A percentile compares a stretch with the other conserved stretches of the same genome.
These are phyloP conservation scores for Musa acuminata DNA, from an alignment of 176 grass and related monocot genomes.

Conservation along the genomic window DNA sequence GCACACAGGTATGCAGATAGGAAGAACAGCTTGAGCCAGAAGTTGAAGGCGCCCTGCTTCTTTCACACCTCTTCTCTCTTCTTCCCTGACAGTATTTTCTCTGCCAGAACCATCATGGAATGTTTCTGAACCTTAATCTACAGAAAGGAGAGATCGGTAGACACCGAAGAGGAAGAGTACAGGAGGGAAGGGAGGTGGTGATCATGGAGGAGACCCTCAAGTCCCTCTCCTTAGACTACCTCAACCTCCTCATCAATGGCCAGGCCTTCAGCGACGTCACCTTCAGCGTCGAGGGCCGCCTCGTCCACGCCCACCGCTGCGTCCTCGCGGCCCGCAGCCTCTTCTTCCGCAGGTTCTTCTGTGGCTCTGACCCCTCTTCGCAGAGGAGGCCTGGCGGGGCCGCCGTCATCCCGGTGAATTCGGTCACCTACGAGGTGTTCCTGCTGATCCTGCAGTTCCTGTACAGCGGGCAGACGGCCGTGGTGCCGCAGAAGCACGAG, in stretches of 20 bases:
- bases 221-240: conserved; percentile 87
- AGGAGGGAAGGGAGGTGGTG: not conserved
- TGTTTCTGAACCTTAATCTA: conserved; percentile 3
- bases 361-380: conserved; percentile 46
- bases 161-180: not conserved
- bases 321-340: conserved; percentile 84
- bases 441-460: conserved; percentile 91
- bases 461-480: conserved; percentile 89
- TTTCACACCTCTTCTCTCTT: not conserved
- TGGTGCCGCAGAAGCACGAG: conserved; percentile 76
- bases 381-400: conserved; percentile 4
- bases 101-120: not conserved
- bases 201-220: conserved; percentile 67
- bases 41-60: not conserved
- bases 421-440: conserved; percentile 90
- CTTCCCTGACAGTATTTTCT: conserved; percentile 2
- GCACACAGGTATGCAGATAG: conserved; percentile 2
- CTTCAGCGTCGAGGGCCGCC: conserved; percentile 83
- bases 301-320: conserved; percentile 93
- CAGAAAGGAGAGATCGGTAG: conserved; percentile 6
- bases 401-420: conserved; percentile 71
- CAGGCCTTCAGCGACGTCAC: conserved; percentile 98
- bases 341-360: conserved; percentile 93
- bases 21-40: not conserved
- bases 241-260: conserved; percentile 97